Base-by-base conservation (phyloP, 2,329 filamentous ascomycete genomes). In the Phialocephala subalpina region DNA sequence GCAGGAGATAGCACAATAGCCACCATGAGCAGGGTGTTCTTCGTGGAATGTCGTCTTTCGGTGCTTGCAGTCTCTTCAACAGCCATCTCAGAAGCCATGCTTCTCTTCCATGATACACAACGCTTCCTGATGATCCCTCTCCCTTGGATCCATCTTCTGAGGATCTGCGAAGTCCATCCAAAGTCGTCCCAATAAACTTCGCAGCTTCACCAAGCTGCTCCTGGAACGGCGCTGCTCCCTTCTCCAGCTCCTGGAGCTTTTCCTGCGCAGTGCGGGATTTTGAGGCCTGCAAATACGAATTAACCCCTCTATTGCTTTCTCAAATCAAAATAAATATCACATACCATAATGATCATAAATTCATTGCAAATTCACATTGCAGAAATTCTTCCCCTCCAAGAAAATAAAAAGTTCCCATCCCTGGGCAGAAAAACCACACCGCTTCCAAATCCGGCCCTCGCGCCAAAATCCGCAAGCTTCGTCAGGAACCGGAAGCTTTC, bases 51-150 rank as follows among this genome's bases (percentile, higher is more conserved):
- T 68, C 70, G 49, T 75, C 78, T 38, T 73, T 73, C 25, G 78
- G 58, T 35, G 66, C 70, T 82, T 84, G 73, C 60, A 90, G 70
- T 73, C 86, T 89, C 71, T 87, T 88, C 72, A 90, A 79, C 27
- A 91, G 78, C 90, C 90, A 92, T 73, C 86, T 84, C 64, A 91
- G 75, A 16, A 90, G 82, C 87, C 88, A 91, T 80, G 91, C 88
- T 72, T 88, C 86, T 73, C 86, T 84, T 33, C 72, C 76, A 69
- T 75, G 73, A 65, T 73, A 77, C 14, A 59, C 12, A 40, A 52
- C 53, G 22, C n/a, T 22, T 29, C 18, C 47, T 20, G n/a, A 36
- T 25, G 36, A 45, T 20, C 66, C 64, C 6, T 52, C 47, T 29
- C 35, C 60, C 25, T 59, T 47, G 42, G 16, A 40, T 25, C 9